Evolutionary conservation across 1,139 yeast genomes (phyloP), one percentile per base, ranked within the genome.

Genomic region (Hanseniaspora sp.): DNA sequence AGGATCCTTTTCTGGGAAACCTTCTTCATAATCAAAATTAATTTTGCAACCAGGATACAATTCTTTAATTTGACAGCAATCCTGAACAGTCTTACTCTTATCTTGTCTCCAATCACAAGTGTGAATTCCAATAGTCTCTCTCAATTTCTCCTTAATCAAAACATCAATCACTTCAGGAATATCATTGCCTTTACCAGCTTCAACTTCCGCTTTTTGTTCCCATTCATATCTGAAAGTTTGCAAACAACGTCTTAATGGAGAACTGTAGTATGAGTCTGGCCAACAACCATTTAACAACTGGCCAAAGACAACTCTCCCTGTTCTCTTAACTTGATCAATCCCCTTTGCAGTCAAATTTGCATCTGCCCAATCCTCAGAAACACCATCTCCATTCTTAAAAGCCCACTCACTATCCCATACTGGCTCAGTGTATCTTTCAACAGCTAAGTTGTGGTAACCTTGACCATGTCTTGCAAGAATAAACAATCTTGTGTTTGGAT

Each of bases 391-490:
- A n/a, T 62, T 74, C 46, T 76, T 59, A 57, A 70, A 71, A 28
- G 83, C 71, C 83, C 84, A 83, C 58, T 80, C 74, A 0, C 63
- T 65, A 60, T 76, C 73, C 90, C 90, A 83, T 28, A 67, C 76
- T 13, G 72, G 67, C 40, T 72, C 66, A 13, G 87, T 83, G 63
- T 80, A 82, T 58, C 75, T 74, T 31, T 69, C 70, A 48, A 77
- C 76, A 1, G 82, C 86, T 28, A 75, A 69, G 60, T 85, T 85
- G 63, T 84, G 92, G 67, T 72, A 78, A 0, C 94, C 94, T 66
- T 84, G 85, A 7, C 94, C 94, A 62, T 85, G 94, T 57, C 95
- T 72, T 1, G 86, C 88, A 53, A 82, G 69, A 54, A 80, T 74
- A 6, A 83, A 59, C 44, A 83, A 63, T 63, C 54, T 51, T 6